A percentile compares a stretch with the other conserved stretches of the same genome.
These are phyloP conservation scores for Lodderomyces beijingensis DNA, from an alignment of 1,139 yeast species.

Conservation along the genomic window DNA sequence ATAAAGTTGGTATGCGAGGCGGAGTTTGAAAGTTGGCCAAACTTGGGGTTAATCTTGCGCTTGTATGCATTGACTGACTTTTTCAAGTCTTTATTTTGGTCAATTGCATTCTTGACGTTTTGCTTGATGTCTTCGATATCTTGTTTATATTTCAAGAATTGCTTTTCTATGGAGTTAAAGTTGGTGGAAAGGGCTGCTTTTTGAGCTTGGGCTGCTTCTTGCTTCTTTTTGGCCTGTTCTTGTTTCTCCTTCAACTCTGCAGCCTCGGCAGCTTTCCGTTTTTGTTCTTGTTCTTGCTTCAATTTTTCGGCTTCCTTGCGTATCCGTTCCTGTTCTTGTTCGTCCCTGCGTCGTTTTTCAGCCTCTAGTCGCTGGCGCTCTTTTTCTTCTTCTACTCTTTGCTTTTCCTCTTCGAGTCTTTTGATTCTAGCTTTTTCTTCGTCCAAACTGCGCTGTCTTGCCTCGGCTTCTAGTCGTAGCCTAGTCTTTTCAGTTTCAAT, in stretches of 20 bases:
- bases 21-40: constrained; percentile 87
- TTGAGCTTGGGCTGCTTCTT: constrained; percentile 10
- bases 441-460: constrained; percentile 2
- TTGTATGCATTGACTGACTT: constrained; percentile 43
- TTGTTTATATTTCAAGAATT: constrained; percentile 48
- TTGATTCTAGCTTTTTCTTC: constrained; percentile 10
- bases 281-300: constrained; percentile 14
- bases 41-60: constrained; percentile 77
- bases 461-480: constrained; percentile 13
- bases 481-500: constrained; percentile 18
- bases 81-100: constrained; percentile 38
- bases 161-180: constrained; percentile 36
- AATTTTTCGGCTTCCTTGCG: constrained; percentile 9
- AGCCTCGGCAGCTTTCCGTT: constrained; percentile 14
- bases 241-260: constrained; percentile 8
- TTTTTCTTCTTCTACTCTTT: constrained; percentile 12
- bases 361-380: constrained; percentile 14
- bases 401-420: constrained; percentile 10
- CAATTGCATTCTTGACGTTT: constrained; percentile 49
- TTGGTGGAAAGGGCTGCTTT: constrained; percentile 24
- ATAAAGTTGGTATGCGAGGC: constrained; percentile 52
- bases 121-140: constrained; percentile 58
- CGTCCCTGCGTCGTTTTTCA: constrained; percentile 9
- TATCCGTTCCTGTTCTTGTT: constrained; percentile 10
- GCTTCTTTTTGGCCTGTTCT: constrained; percentile 10